Evolutionary conservation across 179 eudicot species (phyloP).

Genomic region (Carnegiea gigantea): DNA sequence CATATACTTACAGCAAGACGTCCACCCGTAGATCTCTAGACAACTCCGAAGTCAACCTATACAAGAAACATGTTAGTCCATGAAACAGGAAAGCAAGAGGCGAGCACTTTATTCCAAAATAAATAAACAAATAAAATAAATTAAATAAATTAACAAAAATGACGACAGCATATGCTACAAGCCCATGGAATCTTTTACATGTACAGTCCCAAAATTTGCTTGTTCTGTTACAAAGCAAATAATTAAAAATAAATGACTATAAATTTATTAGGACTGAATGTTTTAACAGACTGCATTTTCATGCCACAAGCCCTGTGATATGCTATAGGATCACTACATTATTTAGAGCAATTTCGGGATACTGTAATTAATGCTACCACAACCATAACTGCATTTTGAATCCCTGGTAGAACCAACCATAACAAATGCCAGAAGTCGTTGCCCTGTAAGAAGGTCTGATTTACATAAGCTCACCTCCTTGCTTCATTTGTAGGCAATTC

Average conservation of each 20-base stretch:
- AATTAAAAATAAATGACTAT: neutral
- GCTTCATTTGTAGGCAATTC: too few species aligned
- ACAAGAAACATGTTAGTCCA: constrained; percentile 9
- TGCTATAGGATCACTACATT: too few species aligned
- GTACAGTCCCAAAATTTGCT: neutral
- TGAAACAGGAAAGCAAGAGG: neutral
- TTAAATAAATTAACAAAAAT: neutral
- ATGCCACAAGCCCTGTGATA: too few species aligned
- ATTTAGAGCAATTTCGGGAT: too few species aligned
- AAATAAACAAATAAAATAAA: neutral
- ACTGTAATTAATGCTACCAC: too few species aligned
- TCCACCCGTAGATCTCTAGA: constrained; percentile 85
- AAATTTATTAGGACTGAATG: neutral
- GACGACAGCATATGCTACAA: neutral
- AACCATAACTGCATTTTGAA: too few species aligned
- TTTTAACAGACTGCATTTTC: too few species aligned
- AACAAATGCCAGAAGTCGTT: too few species aligned
- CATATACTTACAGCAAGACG: constrained; percentile 67
- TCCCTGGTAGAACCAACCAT: too few species aligned
- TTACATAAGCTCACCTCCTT: too few species aligned
- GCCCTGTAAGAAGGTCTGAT: too few species aligned
- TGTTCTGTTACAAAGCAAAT: neutral
- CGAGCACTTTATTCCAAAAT: neutral
- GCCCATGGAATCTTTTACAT: neutral
- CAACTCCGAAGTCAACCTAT: constrained; percentile 80